Percentiles rank a stretch among this genome's conserved stretches.
Evolutionary conservation across 352 stramenopile species (phyloP).

Genomic region (Phytopythium mirpurense): DNA sequence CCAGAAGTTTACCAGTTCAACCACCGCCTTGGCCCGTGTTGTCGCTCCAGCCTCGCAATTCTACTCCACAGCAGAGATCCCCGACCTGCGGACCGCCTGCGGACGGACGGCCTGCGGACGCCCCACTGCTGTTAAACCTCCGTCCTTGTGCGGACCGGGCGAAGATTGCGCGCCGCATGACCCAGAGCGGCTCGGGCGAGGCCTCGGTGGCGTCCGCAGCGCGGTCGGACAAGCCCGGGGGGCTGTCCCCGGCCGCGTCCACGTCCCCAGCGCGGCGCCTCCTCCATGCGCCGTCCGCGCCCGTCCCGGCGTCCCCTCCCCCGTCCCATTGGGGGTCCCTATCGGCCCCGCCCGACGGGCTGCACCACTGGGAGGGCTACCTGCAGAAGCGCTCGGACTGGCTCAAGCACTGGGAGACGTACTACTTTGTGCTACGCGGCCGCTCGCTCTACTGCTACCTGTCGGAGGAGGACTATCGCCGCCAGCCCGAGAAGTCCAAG

Average conservation of each 20-base stretch:
- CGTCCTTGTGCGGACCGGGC: no score
- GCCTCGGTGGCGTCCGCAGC: slow-evolving; percentile 9
- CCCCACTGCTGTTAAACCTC: no score
- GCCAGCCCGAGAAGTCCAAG: slow-evolving; percentile 79
- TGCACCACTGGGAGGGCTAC: slow-evolving; percentile 61
- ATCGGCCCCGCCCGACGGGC: background rate
- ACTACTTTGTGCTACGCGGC: slow-evolving; percentile 79
- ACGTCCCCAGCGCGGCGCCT: slow-evolving; percentile 17
- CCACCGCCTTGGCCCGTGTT: no score
- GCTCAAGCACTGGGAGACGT: slow-evolving; percentile 89
- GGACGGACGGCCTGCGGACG: no score
- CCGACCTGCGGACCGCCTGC: no score
- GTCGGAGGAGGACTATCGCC: slow-evolving; percentile 69
- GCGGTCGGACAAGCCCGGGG: slow-evolving; percentile 13
- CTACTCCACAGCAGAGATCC: no score
- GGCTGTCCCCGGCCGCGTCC: slow-evolving; percentile 16
- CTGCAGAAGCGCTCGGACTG: slow-evolving; percentile 87
- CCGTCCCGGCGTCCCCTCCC: slow-evolving; percentile 1
- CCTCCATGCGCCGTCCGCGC: slow-evolving; percentile 12
- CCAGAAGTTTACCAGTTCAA: background rate
- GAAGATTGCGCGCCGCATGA: slow-evolving; percentile 10
- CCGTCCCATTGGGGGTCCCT: slow-evolving; percentile 16
- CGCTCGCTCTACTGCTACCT: slow-evolving; percentile 79
- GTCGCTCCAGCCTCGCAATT: no score
- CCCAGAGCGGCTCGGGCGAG: slow-evolving; percentile 17